Conservation (phyloP, 306 rosid species). For the Lathyrus aphaca region DNA sequence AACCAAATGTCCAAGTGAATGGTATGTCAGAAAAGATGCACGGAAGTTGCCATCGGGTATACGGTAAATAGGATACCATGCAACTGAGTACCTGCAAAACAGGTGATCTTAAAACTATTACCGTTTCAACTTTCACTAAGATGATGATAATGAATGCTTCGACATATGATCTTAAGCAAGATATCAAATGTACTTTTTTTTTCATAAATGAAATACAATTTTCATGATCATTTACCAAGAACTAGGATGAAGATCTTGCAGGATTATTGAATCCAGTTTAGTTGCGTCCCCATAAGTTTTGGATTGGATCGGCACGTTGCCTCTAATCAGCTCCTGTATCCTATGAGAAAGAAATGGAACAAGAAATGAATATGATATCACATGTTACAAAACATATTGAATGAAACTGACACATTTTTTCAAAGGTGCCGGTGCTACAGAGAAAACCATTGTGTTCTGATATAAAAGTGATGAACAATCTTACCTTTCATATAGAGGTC, state of each 20-base stretch:
- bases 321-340: slow-evolving; percentile 65
- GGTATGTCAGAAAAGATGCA: slow-evolving; percentile 86
- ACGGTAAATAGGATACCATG: slow-evolving; percentile 95
- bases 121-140: slow-evolving; percentile 32
- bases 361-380: not conserved
- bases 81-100: slow-evolving; percentile 84
- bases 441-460: slow-evolving; percentile 6
- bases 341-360: slow-evolving; percentile 47
- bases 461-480: slow-evolving; percentile 37
- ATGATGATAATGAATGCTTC: slow-evolving; percentile 19
- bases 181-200: slow-evolving; percentile 13
- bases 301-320: slow-evolving; percentile 48
- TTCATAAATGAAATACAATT: slow-evolving; percentile 6
- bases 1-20: slow-evolving; percentile 76
- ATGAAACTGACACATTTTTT: not conserved
- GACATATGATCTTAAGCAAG: slow-evolving; percentile 17
- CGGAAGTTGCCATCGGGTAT: slow-evolving; percentile 83
- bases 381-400: slow-evolving; percentile 9
- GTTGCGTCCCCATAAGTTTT: slow-evolving; percentile 67
- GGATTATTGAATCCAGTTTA: slow-evolving; percentile 54
- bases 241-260: slow-evolving; percentile 72
- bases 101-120: slow-evolving; percentile 33
- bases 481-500: slow-evolving; percentile 72
- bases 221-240: slow-evolving; percentile 63
- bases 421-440: too few species aligned